These are phyloP conservation scores for Zygosaccharomyces bailii DNA, from an alignment of 805 yeast species.

Conservation along the genomic window DNA sequence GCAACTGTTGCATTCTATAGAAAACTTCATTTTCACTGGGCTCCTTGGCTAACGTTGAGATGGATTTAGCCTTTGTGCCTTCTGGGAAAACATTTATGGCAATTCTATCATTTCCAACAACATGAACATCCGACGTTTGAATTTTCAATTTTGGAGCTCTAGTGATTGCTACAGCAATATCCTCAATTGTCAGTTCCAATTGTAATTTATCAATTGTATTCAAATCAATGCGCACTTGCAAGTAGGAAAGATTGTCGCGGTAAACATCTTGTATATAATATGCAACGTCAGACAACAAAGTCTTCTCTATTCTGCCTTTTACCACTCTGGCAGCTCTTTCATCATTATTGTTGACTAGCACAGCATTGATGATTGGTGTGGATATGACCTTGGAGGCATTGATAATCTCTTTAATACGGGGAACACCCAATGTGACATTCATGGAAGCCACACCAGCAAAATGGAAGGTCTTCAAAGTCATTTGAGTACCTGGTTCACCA, in stretches of 20 bases:
- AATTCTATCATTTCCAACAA: conserved; percentile 61
- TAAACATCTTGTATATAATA: conserved; percentile 92
- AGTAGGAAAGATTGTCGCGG: conserved; percentile 68
- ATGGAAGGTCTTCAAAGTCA: conserved; percentile 95
- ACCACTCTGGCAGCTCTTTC: conserved; percentile 98
- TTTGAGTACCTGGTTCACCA: conserved; percentile 99
- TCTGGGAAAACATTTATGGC: conserved; percentile 57
- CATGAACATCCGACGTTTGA: conserved; percentile 62
- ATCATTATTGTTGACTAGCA: conserved; percentile 85
- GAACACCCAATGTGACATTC: conserved; percentile 98
- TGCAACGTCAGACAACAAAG: conserved; percentile 80
- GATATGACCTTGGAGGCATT: conserved; percentile 94
- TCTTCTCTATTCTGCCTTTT: conserved; percentile 94
- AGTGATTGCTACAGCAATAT: conserved; percentile 77
- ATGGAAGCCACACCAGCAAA: conserved; percentile 99
- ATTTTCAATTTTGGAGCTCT: conserved; percentile 89
- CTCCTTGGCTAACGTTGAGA: conserved; percentile 41
- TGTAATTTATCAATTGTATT: conserved; percentile 85
- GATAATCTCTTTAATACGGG: conserved; percentile 97
- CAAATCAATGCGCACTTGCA: conserved; percentile 78
- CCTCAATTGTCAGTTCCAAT: conserved; percentile 80
- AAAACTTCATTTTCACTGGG: conserved; percentile 54
- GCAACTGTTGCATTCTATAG: conserved; percentile 84
- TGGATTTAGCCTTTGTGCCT: conserved; percentile 41
- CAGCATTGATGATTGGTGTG: conserved; percentile 95